Evolutionary conservation across 2,329 filamentous ascomycete genomes (phyloP), one percentile per base, ranked within the genome.

Genomic region (Camptophora hylomeconis): DNA sequence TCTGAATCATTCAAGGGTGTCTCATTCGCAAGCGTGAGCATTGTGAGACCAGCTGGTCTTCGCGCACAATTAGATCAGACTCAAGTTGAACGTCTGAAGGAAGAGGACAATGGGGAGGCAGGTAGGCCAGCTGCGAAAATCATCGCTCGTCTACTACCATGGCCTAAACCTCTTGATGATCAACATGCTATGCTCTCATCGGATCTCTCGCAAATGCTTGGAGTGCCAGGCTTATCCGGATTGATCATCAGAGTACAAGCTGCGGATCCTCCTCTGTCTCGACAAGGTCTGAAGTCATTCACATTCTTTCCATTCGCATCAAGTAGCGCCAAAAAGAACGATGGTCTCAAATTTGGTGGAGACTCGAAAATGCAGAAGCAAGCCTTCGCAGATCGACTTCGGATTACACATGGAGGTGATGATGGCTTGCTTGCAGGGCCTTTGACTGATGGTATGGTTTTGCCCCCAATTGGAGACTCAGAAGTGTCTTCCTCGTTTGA

Each of bases 241-340:
- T 82, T 84, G 1, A 72, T 95, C 22, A 69, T 93, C 32, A 83
- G 87, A 37, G 66, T 98, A 17, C 84, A 95, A 49, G 75, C 80
- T 7, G 86, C 87, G 1, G 73, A 81, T 9, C 60, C 67, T 21
- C 80, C 78, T 29, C 58, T 83, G n/a, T 63, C 75, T 5, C 72
- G 73, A 34, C 73, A 70, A 21, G 64, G 71, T 1, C 60, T 82
- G 4, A 71, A 72, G 53, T 61, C 71, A 4, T 57, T 95, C 33
- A 86, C 80, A 43, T 61, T 98, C 2, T 80, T 79, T 32, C 89
- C 89, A 0, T 95, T 94, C 45, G 65, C 72, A 3, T 58, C 65
- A 1, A 53, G 60, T 26, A 55, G 57, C 13, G 57, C 63, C 3
- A 75, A 72, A 42, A 56, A 64, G 20, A 67, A 64, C 19, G 67